phyloP scores from a whole-genome alignment of 257 asterid species.

The Scutellaria barbata region DNA sequence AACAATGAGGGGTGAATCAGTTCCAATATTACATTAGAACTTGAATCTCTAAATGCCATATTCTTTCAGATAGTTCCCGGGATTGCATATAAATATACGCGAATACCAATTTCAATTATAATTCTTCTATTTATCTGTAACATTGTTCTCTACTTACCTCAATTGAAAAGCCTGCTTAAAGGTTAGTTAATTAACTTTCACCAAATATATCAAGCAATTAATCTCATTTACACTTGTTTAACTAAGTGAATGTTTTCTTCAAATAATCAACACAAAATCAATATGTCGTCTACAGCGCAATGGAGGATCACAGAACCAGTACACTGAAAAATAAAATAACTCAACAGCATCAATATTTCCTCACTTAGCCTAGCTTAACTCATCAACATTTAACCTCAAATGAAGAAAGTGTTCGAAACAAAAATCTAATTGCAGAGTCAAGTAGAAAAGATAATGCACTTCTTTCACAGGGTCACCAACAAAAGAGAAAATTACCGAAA shows the following conservation, averaged over 20 bases:
- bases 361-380: slow-evolving; percentile 7
- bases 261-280: neutral
- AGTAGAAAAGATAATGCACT: neutral
- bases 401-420: neutral
- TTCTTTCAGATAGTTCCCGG: neutral
- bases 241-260: neutral
- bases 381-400: slow-evolving; percentile 9
- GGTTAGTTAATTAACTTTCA: neutral
- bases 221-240: slow-evolving; percentile 6
- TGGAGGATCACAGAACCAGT: neutral
- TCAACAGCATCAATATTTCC: slow-evolving; percentile 10
- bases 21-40: neutral
- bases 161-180: neutral
- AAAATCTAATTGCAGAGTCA: slow-evolving; percentile 5
- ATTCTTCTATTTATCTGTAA: neutral
- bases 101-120: neutral
- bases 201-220: neutral
- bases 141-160: neutral
- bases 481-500: slow-evolving; percentile 56
- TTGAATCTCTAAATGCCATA: neutral
- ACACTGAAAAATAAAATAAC: slow-evolving; percentile 19
- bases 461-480: neutral
- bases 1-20: neutral
- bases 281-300: neutral
- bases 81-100: neutral